Conservation (phyloP, 441 rosid genomes). For the Syzygium syzygioides region DNA sequence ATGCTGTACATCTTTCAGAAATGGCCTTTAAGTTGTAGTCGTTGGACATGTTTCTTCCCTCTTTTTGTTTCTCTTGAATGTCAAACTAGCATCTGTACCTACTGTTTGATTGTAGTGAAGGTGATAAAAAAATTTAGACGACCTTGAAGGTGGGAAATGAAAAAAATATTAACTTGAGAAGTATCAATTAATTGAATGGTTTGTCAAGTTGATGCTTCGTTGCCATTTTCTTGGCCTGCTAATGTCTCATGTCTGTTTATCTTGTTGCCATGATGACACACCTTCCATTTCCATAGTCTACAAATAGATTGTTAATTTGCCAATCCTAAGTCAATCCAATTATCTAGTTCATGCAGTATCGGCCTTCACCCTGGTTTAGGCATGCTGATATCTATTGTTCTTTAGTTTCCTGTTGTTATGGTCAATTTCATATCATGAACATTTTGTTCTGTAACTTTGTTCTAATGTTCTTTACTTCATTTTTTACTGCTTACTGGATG, state of each 20-base stretch:
- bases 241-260: neutral
- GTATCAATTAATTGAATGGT: neutral
- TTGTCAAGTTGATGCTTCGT: neutral
- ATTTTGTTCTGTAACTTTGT: neutral
- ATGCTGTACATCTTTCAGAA: neutral
- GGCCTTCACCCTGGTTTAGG: neutral
- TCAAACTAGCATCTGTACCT: neutral
- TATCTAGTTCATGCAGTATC: neutral
- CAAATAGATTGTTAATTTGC: neutral
- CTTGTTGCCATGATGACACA: neutral
- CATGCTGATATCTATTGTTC: neutral
- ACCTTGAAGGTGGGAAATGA: neutral
- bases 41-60: neutral
- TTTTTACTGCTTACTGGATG: neutral
- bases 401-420: neutral
- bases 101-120: neutral
- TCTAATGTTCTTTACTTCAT: neutral
- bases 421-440: neutral
- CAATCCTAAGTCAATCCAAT: neutral
- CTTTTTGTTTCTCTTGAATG: neutral
- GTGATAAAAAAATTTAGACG: neutral
- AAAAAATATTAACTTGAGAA: neutral
- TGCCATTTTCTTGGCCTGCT: neutral
- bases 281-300: neutral
- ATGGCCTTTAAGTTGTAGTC: neutral